A percentile compares a stretch with the other conserved stretches of the same genome.
Conservation (phyloP, 2,329 filamentous ascomycete species). For the Epichloe sp. region DNA sequence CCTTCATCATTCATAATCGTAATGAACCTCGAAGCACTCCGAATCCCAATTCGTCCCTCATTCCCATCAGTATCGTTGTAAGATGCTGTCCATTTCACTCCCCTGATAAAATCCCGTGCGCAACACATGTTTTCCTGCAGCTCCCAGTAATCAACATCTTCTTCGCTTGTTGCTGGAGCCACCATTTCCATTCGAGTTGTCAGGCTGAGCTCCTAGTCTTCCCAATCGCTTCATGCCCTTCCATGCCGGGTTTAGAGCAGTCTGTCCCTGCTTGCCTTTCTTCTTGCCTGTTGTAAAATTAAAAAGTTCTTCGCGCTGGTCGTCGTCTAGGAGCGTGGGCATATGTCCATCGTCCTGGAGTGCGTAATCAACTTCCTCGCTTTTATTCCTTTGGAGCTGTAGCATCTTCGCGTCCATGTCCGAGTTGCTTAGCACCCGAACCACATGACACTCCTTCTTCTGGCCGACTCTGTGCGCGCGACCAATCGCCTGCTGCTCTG, state of each 20-base stretch:
- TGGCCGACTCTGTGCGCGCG: conserved; percentile 57
- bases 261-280: background rate
- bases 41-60: no score
- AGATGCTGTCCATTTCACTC: no score
- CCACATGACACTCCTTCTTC: conserved; percentile 41
- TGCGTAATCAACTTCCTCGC: conserved; percentile 25
- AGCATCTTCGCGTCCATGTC: conserved; percentile 46
- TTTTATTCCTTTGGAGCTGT: conserved; percentile 42
- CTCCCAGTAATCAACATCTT: no score
- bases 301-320: background rate
- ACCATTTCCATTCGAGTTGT: no score
- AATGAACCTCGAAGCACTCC: no score
- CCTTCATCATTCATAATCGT: no score
- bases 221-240: background rate
- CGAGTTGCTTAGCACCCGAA: conserved; percentile 40
- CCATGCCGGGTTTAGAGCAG: background rate
- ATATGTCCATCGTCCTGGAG: conserved; percentile 18
- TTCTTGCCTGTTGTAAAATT: background rate
- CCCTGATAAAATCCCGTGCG: no score
- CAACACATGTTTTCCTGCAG: no score
- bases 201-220: no score
- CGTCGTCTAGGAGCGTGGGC: background rate
- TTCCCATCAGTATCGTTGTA: no score
- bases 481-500: conserved; percentile 48
- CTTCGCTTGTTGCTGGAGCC: no score